A percentile compares a stretch with the other conserved stretches of the same genome.
Conservation (phyloP, 2,329 filamentous ascomycete genomes). For the Pezicula radicicola region DNA sequence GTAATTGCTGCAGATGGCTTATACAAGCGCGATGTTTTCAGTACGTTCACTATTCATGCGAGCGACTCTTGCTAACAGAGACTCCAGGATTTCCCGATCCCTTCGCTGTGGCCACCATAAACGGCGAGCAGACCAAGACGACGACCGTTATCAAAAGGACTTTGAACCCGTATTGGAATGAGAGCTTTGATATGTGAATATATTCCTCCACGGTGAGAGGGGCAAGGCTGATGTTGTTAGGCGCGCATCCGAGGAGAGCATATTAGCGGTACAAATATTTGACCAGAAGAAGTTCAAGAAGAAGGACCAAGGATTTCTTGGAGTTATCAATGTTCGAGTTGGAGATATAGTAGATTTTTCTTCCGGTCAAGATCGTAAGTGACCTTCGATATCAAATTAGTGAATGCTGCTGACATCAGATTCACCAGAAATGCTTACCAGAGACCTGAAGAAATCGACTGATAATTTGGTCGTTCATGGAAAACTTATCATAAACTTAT, state of each 20-base stretch:
- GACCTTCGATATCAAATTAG: not conserved
- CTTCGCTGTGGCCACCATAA: slow-evolving; percentile 94
- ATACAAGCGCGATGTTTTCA: slow-evolving; percentile 98
- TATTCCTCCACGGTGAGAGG: not conserved
- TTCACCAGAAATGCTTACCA: slow-evolving; percentile 83
- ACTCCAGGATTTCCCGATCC: slow-evolving; percentile 87
- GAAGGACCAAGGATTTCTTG: slow-evolving; percentile 98
- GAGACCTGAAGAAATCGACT: slow-evolving; percentile 95
- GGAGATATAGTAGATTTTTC: slow-evolving; percentile 92
- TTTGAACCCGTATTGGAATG: slow-evolving; percentile 99
- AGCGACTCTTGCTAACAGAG: slow-evolving; percentile 11
- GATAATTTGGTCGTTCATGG: slow-evolving; percentile 98
- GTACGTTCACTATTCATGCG: slow-evolving; percentile 55
- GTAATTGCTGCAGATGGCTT: slow-evolving; percentile 98
- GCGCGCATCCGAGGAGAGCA: slow-evolving; percentile 89
- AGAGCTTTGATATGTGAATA: slow-evolving; percentile 89
- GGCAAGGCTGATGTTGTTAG: slow-evolving; percentile 43
- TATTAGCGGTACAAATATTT: slow-evolving; percentile 96
- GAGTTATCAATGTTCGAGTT: slow-evolving; percentile 94
- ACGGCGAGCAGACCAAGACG: slow-evolving; percentile 98
- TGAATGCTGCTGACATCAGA: not conserved
- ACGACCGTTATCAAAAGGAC: slow-evolving; percentile 96
- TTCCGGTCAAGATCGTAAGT: slow-evolving; percentile 84
- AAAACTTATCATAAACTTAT: slow-evolving; percentile 94
- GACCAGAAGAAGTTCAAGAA: slow-evolving; percentile 99